Base-by-base conservation (phyloP, 176 grass and related monocot genomes). In the Cenchrus americanus region DNA sequence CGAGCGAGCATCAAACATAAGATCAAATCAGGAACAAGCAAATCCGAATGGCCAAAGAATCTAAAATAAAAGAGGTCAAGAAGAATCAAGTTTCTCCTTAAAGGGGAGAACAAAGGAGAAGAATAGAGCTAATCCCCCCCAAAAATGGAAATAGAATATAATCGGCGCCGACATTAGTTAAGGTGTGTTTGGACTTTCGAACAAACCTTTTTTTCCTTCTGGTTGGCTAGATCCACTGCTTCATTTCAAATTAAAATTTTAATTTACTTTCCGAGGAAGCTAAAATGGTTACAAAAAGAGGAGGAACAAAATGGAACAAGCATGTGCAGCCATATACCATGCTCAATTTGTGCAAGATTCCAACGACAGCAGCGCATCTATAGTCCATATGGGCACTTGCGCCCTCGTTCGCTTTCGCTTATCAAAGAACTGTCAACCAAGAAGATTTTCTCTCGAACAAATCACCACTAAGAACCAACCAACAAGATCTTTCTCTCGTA, bases 1-100 rank as follows among this genome's bases (percentile, higher is more conserved):
- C 32, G 34, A 76, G 73, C 30, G 34, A 76, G 73, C 30, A 59
- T 76, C 52, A 59, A 6, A 76, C 21, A 46, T 7, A 51, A 15
- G 26, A 80, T 69, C 49, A 69, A 41, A 69, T 55, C 78, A 41
- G 48, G 78, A 80, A 67, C 64, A 52, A 69, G 32, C 63, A 69
- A 80, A 55, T 23, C 48, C 34, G 55, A 24, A 55, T 55, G 49
- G 30, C 32, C 7, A 5, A 10, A 54, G 48, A 80, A 80, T 69
- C 15, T 21, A 3, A 17, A 80, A 21, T 10, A 74, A 9, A 75
- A 23, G 5, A 4, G 71, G 10, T 22, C 32, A 41, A 41, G 0
- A 40, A 55, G 37, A 77, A 61, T 17, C 37, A 9, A 44, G 37
- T 44, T 44, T 44, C 10, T 43, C 23, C 32, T 23, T 21, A 37